These are phyloP conservation scores for Myrica gale DNA, from an alignment of 306 rosid species.

Conservation along the genomic window DNA sequence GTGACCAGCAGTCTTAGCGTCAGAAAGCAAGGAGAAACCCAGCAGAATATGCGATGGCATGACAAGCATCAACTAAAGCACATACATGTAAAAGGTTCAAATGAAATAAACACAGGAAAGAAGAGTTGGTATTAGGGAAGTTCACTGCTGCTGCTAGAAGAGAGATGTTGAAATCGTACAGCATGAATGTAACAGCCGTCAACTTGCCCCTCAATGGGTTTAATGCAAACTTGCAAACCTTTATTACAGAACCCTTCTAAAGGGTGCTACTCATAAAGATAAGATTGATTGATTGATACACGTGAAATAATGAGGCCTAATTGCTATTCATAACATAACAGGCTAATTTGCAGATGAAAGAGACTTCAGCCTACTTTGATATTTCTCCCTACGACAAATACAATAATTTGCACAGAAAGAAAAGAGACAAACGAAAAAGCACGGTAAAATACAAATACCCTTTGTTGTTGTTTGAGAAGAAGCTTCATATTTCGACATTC, in stretches of 20 bases:
- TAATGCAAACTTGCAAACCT: background rate
- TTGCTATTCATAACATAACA: background rate
- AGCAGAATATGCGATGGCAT: background rate
- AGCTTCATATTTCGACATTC: conserved; percentile 99
- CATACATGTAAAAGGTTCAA: background rate
- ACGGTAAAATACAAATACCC: conserved; percentile 53
- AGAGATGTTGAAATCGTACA: background rate
- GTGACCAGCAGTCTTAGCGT: conserved; percentile 1
- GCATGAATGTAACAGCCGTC: background rate
- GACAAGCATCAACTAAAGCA: background rate
- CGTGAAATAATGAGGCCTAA: background rate
- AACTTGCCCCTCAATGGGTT: background rate
- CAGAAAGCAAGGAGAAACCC: background rate
- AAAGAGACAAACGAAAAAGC: background rate
- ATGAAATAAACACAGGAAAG: background rate
- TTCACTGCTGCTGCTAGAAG: background rate
- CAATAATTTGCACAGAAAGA: too few species aligned
- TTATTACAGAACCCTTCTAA: background rate
- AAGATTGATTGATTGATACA: background rate
- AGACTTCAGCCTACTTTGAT: background rate
- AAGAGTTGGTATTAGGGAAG: background rate
- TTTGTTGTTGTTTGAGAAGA: conserved; percentile 96
- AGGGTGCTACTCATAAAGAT: background rate
- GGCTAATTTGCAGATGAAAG: background rate
- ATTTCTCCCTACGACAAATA: background rate